Conservation (phyloP, 148 eudicot species). For the Vaccinium macrocarpon region DNA sequence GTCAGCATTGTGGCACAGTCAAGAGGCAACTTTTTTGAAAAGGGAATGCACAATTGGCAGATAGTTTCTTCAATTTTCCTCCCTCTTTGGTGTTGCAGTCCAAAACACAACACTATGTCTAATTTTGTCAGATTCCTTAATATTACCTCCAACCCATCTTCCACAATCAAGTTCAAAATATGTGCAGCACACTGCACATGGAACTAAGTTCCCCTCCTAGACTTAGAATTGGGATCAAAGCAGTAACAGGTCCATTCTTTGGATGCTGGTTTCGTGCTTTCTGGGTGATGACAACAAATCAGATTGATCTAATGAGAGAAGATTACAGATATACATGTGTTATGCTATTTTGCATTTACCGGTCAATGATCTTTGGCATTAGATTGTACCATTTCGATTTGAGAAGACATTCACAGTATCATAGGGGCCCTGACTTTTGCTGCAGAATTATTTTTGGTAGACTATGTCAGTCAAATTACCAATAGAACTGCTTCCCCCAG, state of each 20-base stretch:
- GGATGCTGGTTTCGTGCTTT: slow-evolving; percentile 76
- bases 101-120: slow-evolving; percentile 28
- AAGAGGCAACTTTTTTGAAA: not conserved
- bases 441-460: slow-evolving; percentile 42
- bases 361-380: not conserved
- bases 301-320: slow-evolving; percentile 11
- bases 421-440: slow-evolving; percentile 84
- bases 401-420: slow-evolving; percentile 88
- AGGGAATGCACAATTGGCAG: not conserved
- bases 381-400: slow-evolving; percentile 66
- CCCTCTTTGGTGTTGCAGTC: slow-evolving; percentile 20
- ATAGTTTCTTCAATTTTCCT: not conserved
- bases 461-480: slow-evolving; percentile 28
- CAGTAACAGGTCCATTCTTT: slow-evolving; percentile 19
- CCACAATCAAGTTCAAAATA: slow-evolving; percentile 25
- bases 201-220: slow-evolving; percentile 3
- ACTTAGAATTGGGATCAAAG: not conserved
- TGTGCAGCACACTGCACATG: slow-evolving; percentile 28
- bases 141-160: slow-evolving; percentile 32
- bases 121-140: slow-evolving; percentile 15
- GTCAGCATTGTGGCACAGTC: not conserved
- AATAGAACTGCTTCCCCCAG: not conserved
- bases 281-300: slow-evolving; percentile 55
- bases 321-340: not conserved
- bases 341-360: not conserved